These are phyloP conservation scores for Ettlia oleoabundans DNA, from an alignment of 139 green algal species.

Conservation along the genomic window DNA sequence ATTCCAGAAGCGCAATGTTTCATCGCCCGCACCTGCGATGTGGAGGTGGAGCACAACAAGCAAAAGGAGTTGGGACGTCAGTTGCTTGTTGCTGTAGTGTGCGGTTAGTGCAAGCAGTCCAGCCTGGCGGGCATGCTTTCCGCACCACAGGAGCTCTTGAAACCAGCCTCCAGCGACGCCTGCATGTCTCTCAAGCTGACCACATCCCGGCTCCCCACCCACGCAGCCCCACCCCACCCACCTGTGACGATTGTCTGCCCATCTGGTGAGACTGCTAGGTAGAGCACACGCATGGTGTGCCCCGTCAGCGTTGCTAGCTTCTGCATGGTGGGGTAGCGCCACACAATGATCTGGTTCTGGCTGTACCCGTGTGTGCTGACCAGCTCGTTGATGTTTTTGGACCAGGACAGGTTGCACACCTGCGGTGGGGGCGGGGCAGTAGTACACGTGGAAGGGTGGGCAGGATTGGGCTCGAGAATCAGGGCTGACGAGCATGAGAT, in stretches of 20 bases:
- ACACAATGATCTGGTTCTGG: constrained; percentile 94
- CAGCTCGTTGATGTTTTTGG: constrained; percentile 97
- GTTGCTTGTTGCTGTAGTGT: no score
- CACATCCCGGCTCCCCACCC: neutral
- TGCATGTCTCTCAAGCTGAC: no score
- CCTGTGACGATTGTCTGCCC: constrained; percentile 98
- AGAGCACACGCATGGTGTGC: constrained; percentile 94
- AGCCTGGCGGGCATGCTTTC: no score
- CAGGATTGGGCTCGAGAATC: neutral
- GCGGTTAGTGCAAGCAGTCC: no score
- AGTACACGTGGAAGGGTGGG: neutral
- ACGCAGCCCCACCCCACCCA: constrained; percentile 35
- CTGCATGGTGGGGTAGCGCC: constrained; percentile 77
- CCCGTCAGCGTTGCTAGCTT: constrained; percentile 94
- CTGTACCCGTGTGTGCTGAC: constrained; percentile 97
- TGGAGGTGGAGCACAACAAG: neutral
- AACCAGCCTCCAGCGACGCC: no score
- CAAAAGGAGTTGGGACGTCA: neutral
- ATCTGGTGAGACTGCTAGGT: constrained; percentile 94
- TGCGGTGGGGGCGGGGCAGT: constrained; percentile 33
- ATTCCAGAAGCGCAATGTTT: constrained; percentile 97
- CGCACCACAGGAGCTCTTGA: no score
- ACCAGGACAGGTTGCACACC: constrained; percentile 98
- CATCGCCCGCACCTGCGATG: constrained; percentile 74
- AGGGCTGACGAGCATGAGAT: neutral